phyloP scores from a whole-genome alignment of 495 filamentous ascomycete genomes.

The Corynascus novoguineensis region DNA sequence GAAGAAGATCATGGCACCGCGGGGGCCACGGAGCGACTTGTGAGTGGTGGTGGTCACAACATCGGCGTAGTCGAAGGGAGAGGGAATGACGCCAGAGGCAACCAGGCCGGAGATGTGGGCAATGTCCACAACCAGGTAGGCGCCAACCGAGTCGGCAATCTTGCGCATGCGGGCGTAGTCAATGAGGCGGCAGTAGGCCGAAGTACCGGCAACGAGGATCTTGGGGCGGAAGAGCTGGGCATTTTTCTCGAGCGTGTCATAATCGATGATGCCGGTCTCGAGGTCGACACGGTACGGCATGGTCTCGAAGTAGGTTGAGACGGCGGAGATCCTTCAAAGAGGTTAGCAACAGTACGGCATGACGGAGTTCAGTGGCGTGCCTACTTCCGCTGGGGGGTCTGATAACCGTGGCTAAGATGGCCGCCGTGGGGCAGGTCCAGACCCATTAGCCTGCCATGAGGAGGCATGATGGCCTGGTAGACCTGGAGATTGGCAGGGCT shows the following conservation, averaged over 20 bases:
- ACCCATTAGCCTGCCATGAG: conserved; percentile 95
- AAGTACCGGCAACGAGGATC: conserved; percentile 92
- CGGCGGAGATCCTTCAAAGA: conserved; percentile 71
- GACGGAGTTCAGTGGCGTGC: conserved; percentile 19
- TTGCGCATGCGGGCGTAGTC: conserved; percentile 96
- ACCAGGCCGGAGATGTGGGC: conserved; percentile 97
- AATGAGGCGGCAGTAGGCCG: conserved; percentile 96
- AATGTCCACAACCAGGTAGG: conserved; percentile 96
- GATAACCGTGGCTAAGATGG: conserved; percentile 97
- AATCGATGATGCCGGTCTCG: conserved; percentile 95
- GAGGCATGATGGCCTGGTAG: conserved; percentile 97
- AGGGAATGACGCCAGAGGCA: conserved; percentile 87
- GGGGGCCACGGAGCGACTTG: conserved; percentile 97
- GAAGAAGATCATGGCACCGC: conserved; percentile 99
- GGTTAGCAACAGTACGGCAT: conserved; percentile 4
- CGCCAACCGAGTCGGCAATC: conserved; percentile 89
- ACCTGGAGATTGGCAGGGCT: conserved; percentile 96
- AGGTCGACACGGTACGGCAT: conserved; percentile 88
- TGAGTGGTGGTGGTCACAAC: conserved; percentile 99
- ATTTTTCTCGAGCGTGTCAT: conserved; percentile 86
- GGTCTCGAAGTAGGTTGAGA: conserved; percentile 93
- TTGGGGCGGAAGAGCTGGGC: conserved; percentile 94
- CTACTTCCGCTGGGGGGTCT: conserved; percentile 85
- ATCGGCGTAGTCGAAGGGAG: conserved; percentile 89
- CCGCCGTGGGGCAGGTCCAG: conserved; percentile 96